Conservation (phyloP, 1,139 yeast species). For the Pichia terricola region DNA sequence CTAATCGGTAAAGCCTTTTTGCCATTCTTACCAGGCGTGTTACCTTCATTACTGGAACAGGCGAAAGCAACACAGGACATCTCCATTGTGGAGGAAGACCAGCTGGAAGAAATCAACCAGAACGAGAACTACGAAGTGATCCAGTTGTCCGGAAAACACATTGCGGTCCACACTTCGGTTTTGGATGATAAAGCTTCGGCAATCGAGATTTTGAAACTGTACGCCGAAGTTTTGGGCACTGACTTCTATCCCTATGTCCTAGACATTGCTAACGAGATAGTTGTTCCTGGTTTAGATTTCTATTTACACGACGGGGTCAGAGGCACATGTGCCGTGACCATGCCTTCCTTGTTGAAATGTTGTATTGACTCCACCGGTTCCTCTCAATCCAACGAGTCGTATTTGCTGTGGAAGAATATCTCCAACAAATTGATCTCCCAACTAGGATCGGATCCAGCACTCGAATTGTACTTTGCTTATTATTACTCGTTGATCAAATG, state of each 20-base stretch:
- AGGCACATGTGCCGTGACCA: constrained; percentile 75
- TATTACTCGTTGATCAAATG: constrained; percentile 66
- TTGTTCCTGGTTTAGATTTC: constrained; percentile 82
- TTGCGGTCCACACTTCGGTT: constrained; percentile 88
- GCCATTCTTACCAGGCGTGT: constrained; percentile 80
- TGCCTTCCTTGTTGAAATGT: constrained; percentile 68
- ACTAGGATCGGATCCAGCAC: constrained; percentile 68
- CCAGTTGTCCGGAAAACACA: constrained; percentile 81
- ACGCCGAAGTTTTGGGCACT: constrained; percentile 77
- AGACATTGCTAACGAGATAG: constrained; percentile 69
- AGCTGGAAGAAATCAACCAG: constrained; percentile 69
- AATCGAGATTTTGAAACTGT: constrained; percentile 77
- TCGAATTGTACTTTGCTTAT: constrained; percentile 72
- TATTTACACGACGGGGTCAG: constrained; percentile 93
- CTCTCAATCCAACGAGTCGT: constrained; percentile 44
- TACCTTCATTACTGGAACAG: constrained; percentile 76
- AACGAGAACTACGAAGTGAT: constrained; percentile 96
- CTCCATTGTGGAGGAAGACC: constrained; percentile 80
- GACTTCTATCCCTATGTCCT: constrained; percentile 77
- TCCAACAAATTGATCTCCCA: constrained; percentile 61
- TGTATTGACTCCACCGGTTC: constrained; percentile 52
- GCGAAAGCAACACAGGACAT: constrained; percentile 90
- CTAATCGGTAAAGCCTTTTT: constrained; percentile 78
- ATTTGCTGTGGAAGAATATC: constrained; percentile 64
- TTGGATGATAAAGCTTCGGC: constrained; percentile 91